Conservation (phyloP, 495 filamentous ascomycete genomes). For the Parmelia sp. region DNA sequence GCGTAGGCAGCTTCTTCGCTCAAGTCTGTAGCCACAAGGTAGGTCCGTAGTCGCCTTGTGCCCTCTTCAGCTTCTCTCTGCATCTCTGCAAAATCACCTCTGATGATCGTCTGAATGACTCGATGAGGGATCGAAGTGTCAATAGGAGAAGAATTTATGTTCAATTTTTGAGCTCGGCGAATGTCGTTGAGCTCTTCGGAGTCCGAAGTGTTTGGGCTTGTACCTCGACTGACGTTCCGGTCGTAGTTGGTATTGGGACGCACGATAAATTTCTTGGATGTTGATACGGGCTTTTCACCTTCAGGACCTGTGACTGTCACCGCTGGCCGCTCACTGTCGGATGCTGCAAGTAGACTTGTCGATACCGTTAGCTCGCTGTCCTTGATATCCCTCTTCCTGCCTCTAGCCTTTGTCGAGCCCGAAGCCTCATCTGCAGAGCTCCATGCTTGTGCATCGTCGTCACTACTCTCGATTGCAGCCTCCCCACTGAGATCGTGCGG, state of each 20-base stretch:
- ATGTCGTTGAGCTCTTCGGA: constrained; percentile 83
- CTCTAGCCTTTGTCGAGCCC: constrained; percentile 25
- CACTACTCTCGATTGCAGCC: constrained; percentile 45
- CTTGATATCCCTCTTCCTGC: constrained; percentile 25
- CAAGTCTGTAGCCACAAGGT: constrained; percentile 86
- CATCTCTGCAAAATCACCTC: constrained; percentile 73
- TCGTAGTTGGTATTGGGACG: constrained; percentile 83
- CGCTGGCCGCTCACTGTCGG: constrained; percentile 38
- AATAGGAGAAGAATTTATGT: constrained; percentile 71
- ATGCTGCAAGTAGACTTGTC: constrained; percentile 25
- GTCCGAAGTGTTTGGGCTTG: constrained; percentile 79
- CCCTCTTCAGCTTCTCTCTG: constrained; percentile 69
- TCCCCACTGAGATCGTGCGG: constrained; percentile 54
- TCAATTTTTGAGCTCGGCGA: constrained; percentile 74
- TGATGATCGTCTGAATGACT: constrained; percentile 78
- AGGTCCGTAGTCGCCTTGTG: constrained; percentile 68
- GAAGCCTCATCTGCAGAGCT: constrained; percentile 47
- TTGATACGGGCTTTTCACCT: constrained; percentile 44
- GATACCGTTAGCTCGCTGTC: neutral
- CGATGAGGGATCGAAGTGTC: constrained; percentile 68
- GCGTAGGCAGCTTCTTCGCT: constrained; percentile 92
- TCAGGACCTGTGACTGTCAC: constrained; percentile 58
- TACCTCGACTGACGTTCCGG: constrained; percentile 54
- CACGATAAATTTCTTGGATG: constrained; percentile 55
- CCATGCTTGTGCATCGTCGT: constrained; percentile 37